Evolutionary conservation across 1,284 basidiomycete species (phyloP).

Genomic region (Fomitopsis pinicola): DNA sequence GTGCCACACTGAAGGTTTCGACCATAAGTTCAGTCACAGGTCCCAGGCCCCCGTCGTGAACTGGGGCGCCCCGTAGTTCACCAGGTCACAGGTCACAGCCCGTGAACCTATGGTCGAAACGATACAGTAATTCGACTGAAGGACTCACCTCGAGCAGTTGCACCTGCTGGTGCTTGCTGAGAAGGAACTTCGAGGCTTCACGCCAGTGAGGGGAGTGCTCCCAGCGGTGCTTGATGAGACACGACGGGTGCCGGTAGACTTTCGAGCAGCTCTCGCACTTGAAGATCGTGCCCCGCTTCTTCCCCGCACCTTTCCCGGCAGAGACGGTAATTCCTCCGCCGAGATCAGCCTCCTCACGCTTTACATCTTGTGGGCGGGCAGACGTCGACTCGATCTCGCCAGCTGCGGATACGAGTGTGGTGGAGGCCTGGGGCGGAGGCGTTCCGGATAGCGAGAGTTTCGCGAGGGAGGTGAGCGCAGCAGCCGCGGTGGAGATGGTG

Average conservation of each 20-base stretch:
- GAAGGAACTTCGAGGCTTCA: constrained; percentile 88
- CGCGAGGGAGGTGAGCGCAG: constrained; percentile 44
- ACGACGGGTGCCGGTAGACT: constrained; percentile 93
- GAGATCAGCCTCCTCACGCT: constrained; percentile 28
- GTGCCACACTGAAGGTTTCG: too few relatives aligned
- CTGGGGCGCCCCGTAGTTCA: too few relatives aligned
- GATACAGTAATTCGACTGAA: background rate
- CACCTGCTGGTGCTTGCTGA: constrained; percentile 98
- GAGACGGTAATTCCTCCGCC: constrained; percentile 30
- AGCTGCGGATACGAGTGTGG: constrained; percentile 22
- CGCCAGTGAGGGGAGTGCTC: constrained; percentile 98
- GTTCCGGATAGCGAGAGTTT: constrained; percentile 51
- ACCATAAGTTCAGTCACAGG: too few relatives aligned
- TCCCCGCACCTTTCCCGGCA: constrained; percentile 40
- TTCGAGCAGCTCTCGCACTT: constrained; percentile 92
- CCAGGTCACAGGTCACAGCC: too few relatives aligned
- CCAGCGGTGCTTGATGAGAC: constrained; percentile 96
- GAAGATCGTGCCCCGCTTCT: constrained; percentile 81
- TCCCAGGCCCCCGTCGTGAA: too few relatives aligned
- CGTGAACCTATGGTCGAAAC: too few relatives aligned
- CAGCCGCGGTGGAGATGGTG: constrained; percentile 37
- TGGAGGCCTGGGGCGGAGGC: constrained; percentile 28
- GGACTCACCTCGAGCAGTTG: constrained; percentile 83
- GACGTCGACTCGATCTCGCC: constrained; percentile 14
- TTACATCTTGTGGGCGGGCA: constrained; percentile 11